These are phyloP conservation scores for Tetradesmus obliquus DNA, from an alignment of 139 green algal species.

Conservation along the genomic window DNA sequence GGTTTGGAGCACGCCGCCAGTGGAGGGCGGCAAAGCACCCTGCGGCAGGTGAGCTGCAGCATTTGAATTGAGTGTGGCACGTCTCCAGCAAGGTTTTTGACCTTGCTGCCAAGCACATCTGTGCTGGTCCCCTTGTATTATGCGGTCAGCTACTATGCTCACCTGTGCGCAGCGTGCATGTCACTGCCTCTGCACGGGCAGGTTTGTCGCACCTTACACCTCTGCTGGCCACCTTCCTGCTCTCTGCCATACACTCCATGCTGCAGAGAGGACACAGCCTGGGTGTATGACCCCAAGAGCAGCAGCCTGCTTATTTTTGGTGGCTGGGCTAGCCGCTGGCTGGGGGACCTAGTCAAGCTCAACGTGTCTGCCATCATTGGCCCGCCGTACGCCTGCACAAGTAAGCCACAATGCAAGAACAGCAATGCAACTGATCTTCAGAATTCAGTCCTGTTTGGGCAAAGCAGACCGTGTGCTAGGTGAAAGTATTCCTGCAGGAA, in stretches of 20 bases:
- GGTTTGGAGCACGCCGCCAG: conserved; percentile 74
- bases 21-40: conserved; percentile 54
- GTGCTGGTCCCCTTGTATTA: background rate
- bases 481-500: background rate
- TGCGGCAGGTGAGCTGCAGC: conserved; percentile 33
- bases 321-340: conserved; percentile 89
- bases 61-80: background rate
- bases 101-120: background rate
- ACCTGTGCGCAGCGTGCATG: background rate
- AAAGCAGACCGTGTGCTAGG: background rate
- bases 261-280: conserved; percentile 84
- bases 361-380: conserved; percentile 90
- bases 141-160: too few species aligned
- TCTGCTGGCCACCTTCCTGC: conserved; percentile 34
- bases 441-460: background rate
- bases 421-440: background rate
- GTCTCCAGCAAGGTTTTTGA: background rate
- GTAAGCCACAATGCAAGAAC: conserved; percentile 37
- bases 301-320: conserved; percentile 88
- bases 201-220: background rate
- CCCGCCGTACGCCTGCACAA: conserved; percentile 89
- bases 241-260: background rate
- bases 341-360: conserved; percentile 85
- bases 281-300: conserved; percentile 83
- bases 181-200: background rate